Percentiles rank a stretch among this genome's conserved stretches.
Evolutionary conservation across 495 filamentous ascomycete genomes (phyloP).

Genomic region (Aspergillus olivimuriae): DNA sequence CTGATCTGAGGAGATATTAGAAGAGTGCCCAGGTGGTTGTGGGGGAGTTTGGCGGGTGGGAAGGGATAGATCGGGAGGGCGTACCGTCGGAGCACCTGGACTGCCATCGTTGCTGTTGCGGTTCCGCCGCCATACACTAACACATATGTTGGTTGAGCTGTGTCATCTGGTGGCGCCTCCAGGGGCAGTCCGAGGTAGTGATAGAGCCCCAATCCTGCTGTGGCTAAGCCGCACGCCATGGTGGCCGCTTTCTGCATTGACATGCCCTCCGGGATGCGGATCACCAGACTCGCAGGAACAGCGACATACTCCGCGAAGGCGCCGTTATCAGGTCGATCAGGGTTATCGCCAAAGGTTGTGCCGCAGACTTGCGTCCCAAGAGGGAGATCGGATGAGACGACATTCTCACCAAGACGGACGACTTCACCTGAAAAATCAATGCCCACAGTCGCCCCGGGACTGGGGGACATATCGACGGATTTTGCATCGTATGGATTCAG

Average conservation of each 20-base stretch:
- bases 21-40: not conserved
- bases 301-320: conserved; percentile 42
- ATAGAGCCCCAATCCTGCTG: not conserved
- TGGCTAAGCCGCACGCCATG: not conserved
- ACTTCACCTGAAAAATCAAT: conserved; percentile 45
- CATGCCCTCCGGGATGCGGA: not conserved
- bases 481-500: conserved; percentile 49
- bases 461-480: conserved; percentile 19
- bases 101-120: not conserved
- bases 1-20: conserved; percentile 17
- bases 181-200: not conserved
- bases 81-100: not conserved
- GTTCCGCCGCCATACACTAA: not conserved
- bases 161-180: not conserved
- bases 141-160: not conserved
- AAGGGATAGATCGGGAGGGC: not conserved
- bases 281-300: conserved; percentile 1
- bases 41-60: not conserved
- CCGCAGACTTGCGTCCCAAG: conserved; percentile 48
- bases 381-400: conserved; percentile 1
- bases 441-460: conserved; percentile 29
- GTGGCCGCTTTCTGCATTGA: not conserved
- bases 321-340: conserved; percentile 32
- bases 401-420: conserved; percentile 32
- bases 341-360: conserved; percentile 35